Evolutionary conservation across 805 yeast genomes (phyloP), one percentile per base, ranked within the genome.

Genomic region (Candida arabinofermentans): DNA sequence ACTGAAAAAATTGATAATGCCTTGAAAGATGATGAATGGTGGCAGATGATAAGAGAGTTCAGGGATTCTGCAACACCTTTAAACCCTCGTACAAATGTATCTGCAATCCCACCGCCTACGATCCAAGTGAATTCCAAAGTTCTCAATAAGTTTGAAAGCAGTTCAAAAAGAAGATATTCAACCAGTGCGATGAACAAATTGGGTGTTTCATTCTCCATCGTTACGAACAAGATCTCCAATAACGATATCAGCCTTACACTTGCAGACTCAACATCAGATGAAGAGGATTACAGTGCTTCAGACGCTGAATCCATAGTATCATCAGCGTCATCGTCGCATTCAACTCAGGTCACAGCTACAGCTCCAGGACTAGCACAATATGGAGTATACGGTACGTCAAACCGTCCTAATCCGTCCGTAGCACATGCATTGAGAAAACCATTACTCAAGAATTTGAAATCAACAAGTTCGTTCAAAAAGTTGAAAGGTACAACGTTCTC

Each of bases 131-230:
- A 51, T 42, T 44, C 60, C 7, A 46, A 44, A 24, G 53, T 57
- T 8, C 51, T 58, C 24, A 46, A 36, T n/a, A 58, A 62, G 32
- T 58, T 68, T 37, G 54, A 57, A 21, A 62, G 43, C 23, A 42
- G 59, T 29, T 45, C 54, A 7, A 69, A 67, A 39, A 57, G 77
- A 42, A 58, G 78, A 34, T 71, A 67, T 41, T 72, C 80, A 0
- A 60, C 86, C 17, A 77, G 91, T 8, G 78, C 81, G 39, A 61
- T 88, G 39, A 93, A 86, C 55, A 79, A 77, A 45, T 67, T 83
- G 50, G 96, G 96, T 0, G 76, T 89, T 4, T 80, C 93, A 1
- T 74, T 86, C 44, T 81, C 83, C 38, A 85, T 90, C 82, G 81
- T 81, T 43, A 77, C 91, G 1, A 77, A 72, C 42, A 69, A 67